Evolutionary conservation across 352 stramenopile species (phyloP).

Genomic region (Aphanomyces invadans): DNA sequence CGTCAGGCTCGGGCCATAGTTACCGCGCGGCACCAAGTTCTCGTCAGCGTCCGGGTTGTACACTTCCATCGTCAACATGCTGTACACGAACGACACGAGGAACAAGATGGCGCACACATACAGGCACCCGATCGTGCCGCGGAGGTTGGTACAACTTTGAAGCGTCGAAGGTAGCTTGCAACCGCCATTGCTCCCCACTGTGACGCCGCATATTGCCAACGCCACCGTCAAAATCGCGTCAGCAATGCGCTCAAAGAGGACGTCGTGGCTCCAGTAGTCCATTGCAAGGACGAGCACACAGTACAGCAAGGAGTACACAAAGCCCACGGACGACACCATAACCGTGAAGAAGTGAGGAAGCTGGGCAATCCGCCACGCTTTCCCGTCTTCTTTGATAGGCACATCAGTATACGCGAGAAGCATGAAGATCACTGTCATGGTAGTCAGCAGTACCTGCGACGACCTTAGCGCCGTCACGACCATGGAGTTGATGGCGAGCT

Average conservation of each 20-base stretch:
- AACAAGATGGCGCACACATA: conserved; percentile 9
- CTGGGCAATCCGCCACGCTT: conserved; percentile 2
- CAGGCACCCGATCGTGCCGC: not conserved
- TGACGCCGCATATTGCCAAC: conserved; percentile 8
- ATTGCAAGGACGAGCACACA: conserved; percentile 21
- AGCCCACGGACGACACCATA: not conserved
- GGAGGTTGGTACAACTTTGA: not conserved
- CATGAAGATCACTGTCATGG: not conserved
- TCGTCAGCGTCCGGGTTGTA: conserved; percentile 7
- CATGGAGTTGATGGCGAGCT: not conserved
- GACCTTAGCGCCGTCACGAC: not conserved
- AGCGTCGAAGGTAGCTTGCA: not conserved
- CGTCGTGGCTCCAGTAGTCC: conserved; percentile 8
- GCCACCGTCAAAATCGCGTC: conserved; percentile 2
- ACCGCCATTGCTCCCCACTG: not conserved
- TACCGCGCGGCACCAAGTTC: conserved; percentile 20
- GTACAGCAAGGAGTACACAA: conserved; percentile 14
- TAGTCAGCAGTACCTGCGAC: not conserved
- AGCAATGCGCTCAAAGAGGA: conserved; percentile 19
- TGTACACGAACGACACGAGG: not conserved
- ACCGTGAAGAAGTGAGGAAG: conserved; percentile 6
- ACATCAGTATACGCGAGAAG: conserved; percentile 7
- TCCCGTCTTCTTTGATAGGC: not conserved
- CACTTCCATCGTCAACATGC: conserved; percentile 10
- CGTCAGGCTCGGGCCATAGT: conserved; percentile 7